Evolutionary conservation across 768 basidiomycete species (phyloP).

Genomic region (Termitomyces titanicus): DNA sequence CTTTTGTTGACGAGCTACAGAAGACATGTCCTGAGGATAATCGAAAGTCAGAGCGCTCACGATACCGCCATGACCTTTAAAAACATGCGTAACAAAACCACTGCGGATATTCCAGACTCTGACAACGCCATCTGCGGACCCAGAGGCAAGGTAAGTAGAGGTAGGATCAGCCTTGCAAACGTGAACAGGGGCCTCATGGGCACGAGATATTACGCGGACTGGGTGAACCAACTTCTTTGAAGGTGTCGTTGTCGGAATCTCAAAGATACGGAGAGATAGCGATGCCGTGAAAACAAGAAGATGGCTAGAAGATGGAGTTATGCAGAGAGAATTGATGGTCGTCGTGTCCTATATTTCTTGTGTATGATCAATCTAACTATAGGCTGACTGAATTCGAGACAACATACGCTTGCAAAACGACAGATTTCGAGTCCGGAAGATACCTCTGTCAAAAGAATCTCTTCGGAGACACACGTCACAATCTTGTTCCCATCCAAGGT

Average conservation of each 20-base stretch:
- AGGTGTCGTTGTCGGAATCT: slow-evolving; percentile 54
- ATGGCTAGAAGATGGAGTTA: slow-evolving; percentile 71
- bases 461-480: slow-evolving; percentile 84
- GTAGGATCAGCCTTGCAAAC: slow-evolving; percentile 82
- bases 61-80: slow-evolving; percentile 97
- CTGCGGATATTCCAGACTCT: slow-evolving; percentile 93
- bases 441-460: slow-evolving; percentile 82
- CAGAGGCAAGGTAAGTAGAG: slow-evolving; percentile 89
- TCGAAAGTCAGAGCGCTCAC: slow-evolving; percentile 88
- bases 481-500: slow-evolving; percentile 76
- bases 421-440: slow-evolving; percentile 70
- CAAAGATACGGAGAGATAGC: slow-evolving; percentile 78
- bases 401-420: slow-evolving; percentile 78
- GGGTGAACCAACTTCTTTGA: slow-evolving; percentile 57
- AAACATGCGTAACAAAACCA: slow-evolving; percentile 90
- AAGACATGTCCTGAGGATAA: slow-evolving; percentile 61
- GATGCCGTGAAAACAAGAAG: slow-evolving; percentile 81
- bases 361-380: neutral
- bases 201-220: slow-evolving; percentile 70
- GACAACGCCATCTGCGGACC: slow-evolving; percentile 93
- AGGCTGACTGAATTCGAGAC: neutral
- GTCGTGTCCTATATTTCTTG: slow-evolving; percentile 65
- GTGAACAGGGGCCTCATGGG: slow-evolving; percentile 93
- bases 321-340: slow-evolving; percentile 77
- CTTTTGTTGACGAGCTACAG: slow-evolving; percentile 39